These are phyloP conservation scores for Hyaloperonospora brassicae DNA, from an alignment of 352 stramenopile genomes.

Conservation along the genomic window DNA sequence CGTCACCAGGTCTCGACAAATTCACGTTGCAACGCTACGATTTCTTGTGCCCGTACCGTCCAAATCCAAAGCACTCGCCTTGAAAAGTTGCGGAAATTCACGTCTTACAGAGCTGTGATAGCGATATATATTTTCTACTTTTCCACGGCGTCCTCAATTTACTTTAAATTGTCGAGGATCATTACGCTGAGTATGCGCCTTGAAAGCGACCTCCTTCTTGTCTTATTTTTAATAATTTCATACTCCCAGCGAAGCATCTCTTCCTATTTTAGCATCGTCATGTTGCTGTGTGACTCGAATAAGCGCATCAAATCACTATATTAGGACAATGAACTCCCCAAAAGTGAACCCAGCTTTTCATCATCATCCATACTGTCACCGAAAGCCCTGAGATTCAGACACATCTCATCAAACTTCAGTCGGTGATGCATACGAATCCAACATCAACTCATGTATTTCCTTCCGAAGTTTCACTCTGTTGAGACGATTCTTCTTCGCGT, in stretches of 20 bases:
- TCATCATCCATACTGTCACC: too few relatives aligned
- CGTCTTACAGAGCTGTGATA: neutral
- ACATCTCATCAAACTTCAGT: neutral
- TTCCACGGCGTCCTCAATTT: too few relatives aligned
- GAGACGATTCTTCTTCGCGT: constrained; percentile 15
- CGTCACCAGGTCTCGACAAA: neutral
- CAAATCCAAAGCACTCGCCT: neutral
- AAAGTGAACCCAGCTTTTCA: neutral
- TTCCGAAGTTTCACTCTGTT: constrained; percentile 21
- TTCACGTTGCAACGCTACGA: neutral
- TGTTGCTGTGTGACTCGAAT: neutral
- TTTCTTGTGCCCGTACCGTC: neutral
- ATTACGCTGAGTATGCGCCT: neutral
- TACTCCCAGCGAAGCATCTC: neutral
- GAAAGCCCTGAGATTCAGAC: neutral
- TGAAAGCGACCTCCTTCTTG: neutral
- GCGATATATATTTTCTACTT: neutral
- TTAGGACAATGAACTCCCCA: neutral
- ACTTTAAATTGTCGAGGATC: neutral
- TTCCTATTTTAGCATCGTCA: neutral
- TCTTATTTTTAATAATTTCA: neutral
- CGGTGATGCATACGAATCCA: constrained; percentile 1
- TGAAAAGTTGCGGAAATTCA: neutral
- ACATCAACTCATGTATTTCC: constrained; percentile 34
- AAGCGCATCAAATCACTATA: neutral